Evolutionary conservation across 305 asterid species (phyloP).

Genomic region (Solanum hybrid): DNA sequence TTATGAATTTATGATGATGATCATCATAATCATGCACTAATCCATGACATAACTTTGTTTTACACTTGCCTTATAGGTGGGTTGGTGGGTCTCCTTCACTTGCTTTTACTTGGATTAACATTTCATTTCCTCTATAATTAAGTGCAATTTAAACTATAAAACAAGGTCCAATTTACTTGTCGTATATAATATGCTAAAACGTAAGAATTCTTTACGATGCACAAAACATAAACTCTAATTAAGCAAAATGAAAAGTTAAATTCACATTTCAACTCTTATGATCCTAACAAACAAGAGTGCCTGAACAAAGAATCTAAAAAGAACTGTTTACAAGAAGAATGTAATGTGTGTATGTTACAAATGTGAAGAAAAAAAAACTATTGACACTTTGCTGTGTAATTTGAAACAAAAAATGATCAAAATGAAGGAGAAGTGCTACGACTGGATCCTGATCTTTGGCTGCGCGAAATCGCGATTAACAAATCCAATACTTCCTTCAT

Average conservation of each 20-base stretch:
- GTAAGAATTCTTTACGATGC: background rate
- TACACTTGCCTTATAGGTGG: background rate
- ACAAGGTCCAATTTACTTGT: background rate
- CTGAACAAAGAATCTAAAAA: background rate
- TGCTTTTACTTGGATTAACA: background rate
- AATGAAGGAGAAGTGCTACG: slow-evolving; percentile 16
- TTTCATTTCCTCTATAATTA: background rate
- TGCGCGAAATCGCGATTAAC: slow-evolving; percentile 48
- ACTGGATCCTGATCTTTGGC: slow-evolving; percentile 15
- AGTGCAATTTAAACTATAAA: background rate
- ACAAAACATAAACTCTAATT: background rate
- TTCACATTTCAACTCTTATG: background rate
- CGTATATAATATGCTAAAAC: background rate
- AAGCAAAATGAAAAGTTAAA: background rate
- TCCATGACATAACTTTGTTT: background rate
- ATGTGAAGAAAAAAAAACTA: background rate
- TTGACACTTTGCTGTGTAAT: background rate
- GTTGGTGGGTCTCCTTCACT: background rate
- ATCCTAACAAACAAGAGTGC: background rate
- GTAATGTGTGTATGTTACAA: background rate
- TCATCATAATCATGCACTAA: background rate
- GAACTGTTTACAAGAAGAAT: slow-evolving; percentile 1
- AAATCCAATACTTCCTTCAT: slow-evolving; percentile 78
- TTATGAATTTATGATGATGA: background rate
- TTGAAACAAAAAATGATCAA: background rate